phyloP scores from a whole-genome alignment of 139 green algal species.

The Chlamydomonas schloesseri region DNA sequence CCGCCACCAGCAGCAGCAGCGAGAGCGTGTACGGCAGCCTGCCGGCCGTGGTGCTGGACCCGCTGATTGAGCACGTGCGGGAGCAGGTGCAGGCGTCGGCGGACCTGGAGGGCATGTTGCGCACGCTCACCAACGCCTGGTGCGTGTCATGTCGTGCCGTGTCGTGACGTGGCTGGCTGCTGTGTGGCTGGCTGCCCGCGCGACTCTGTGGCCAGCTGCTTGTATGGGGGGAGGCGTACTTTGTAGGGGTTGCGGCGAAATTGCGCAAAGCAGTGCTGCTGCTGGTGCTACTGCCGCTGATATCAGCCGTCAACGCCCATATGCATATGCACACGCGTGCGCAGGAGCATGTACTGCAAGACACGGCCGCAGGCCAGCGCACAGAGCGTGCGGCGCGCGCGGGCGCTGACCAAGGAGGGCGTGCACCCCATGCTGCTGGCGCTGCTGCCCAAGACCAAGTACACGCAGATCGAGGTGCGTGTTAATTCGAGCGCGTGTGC shows the following conservation, averaged over 20 bases:
- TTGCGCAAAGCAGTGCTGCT: no score
- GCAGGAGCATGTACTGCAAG: constrained; percentile 83
- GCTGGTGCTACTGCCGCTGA: no score
- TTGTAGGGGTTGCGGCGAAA: no score
- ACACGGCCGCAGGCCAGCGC: constrained; percentile 83
- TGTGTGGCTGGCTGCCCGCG: no score
- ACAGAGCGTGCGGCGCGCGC: constrained; percentile 80
- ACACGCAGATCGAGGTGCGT: constrained; percentile 55
- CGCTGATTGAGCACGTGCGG: constrained; percentile 72
- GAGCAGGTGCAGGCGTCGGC: constrained; percentile 54
- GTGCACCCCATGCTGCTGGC: constrained; percentile 85
- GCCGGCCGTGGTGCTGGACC: constrained; percentile 76
- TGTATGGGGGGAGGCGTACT: no score
- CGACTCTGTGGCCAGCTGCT: no score
- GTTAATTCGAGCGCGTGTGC: not conserved
- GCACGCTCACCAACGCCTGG: constrained; percentile 82
- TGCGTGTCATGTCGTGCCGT: no score
- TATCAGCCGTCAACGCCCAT: no score
- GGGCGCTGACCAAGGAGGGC: constrained; percentile 72
- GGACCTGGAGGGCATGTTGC: constrained; percentile 59
- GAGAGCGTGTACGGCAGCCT: constrained; percentile 77
- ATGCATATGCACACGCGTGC: no score
- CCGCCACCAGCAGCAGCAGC: not conserved
- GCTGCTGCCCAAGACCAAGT: constrained; percentile 58
- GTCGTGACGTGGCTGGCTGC: no score